A percentile compares a stretch with the other conserved stretches of the same genome.
Evolutionary conservation across 2,329 filamentous ascomycete species (phyloP).

Genomic region (Chrysosporium keratinophilum): DNA sequence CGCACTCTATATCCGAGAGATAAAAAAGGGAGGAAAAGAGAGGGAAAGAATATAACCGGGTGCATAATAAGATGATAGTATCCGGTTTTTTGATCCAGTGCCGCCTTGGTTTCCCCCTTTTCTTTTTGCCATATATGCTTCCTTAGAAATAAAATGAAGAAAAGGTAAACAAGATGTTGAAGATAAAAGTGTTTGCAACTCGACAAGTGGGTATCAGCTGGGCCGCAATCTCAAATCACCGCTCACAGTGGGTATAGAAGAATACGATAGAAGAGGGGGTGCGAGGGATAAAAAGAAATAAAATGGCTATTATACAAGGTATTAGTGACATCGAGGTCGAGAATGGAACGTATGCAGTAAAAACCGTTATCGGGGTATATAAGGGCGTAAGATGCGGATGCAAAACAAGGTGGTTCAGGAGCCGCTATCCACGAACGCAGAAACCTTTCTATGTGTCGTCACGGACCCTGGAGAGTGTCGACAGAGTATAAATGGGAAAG

Average conservation of each 20-base stretch:
- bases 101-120: neutral
- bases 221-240: slow-evolving; percentile 7
- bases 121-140: slow-evolving; percentile 9
- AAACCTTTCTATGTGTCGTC: slow-evolving; percentile 5
- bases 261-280: neutral
- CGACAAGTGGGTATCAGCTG: slow-evolving; percentile 13
- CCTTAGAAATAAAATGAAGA: slow-evolving; percentile 4
- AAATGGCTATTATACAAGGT: slow-evolving; percentile 13
- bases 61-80: neutral
- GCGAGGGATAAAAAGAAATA: neutral
- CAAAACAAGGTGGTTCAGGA: neutral
- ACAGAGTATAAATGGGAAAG: slow-evolving; percentile 7
- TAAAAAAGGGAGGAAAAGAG: neutral
- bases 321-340: slow-evolving; percentile 5
- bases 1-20: slow-evolving; percentile 15
- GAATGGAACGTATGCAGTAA: neutral
- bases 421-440: neutral
- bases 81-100: slow-evolving; percentile 5
- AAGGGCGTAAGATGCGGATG: neutral
- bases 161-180: slow-evolving; percentile 5
- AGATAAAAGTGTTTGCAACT: slow-evolving; percentile 5
- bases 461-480: slow-evolving; percentile 15
- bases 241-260: slow-evolving; percentile 5
- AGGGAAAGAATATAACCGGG: neutral
- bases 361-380: neutral